Evolutionary conservation across 306 rosid species (phyloP).

Genomic region (Vicia villosa): DNA sequence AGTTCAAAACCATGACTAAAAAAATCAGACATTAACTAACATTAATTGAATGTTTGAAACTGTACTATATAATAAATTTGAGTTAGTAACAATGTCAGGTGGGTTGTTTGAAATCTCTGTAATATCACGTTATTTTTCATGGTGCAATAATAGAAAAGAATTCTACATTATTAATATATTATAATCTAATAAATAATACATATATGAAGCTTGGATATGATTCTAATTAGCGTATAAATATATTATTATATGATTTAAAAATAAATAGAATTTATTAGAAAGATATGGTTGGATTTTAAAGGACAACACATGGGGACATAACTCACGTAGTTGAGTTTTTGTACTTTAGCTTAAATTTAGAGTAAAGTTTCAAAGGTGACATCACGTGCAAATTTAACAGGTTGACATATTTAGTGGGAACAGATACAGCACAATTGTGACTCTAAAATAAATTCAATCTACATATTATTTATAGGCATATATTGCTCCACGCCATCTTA

Average conservation of each 20-base stretch:
- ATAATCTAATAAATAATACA: too few relatives aligned
- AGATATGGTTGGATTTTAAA: constrained; percentile 45
- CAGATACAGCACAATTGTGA: constrained; percentile 39
- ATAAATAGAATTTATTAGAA: not conserved
- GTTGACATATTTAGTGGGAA: constrained; percentile 40
- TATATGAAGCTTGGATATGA: too few relatives aligned
- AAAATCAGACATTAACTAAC: constrained; percentile 34
- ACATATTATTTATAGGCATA: constrained; percentile 26
- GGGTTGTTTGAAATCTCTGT: constrained; percentile 7
- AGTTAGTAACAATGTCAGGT: constrained; percentile 21
- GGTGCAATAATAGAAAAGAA: not conserved
- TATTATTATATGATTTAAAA: too few relatives aligned
- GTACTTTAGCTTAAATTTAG: constrained; percentile 46
- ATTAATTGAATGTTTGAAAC: constrained; percentile 38
- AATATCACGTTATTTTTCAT: not conserved
- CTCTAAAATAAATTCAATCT: not conserved
- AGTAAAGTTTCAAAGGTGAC: constrained; percentile 33
- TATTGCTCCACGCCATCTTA: constrained; percentile 44
- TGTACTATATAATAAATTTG: constrained; percentile 33
- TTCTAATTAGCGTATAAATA: too few relatives aligned
- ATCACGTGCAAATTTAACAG: constrained; percentile 32
- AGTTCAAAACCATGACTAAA: constrained; percentile 28
- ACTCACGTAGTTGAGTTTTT: constrained; percentile 36
- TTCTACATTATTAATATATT: not conserved
- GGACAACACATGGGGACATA: constrained; percentile 44